A percentile compares a stretch with the other conserved stretches of the same genome.
These are phyloP conservation scores for Penicillium sp. DNA, from an alignment of 2,329 filamentous ascomycete genomes.

Conservation along the genomic window DNA sequence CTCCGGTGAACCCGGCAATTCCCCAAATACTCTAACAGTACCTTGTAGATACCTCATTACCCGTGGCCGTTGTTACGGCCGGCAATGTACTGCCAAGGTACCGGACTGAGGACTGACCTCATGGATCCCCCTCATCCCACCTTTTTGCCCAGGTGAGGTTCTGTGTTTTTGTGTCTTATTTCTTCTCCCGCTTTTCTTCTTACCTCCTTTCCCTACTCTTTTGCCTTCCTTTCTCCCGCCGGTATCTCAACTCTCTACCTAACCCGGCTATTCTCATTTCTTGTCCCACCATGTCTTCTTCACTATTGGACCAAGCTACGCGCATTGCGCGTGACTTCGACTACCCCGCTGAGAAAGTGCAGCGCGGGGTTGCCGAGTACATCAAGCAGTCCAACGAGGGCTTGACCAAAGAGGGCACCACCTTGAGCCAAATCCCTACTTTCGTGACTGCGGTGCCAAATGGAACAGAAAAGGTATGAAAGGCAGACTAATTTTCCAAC, in stretches of 20 bases:
- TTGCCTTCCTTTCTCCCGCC: neutral
- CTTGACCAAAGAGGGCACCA: constrained; percentile 70
- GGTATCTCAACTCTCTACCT: neutral
- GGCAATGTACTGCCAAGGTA: constrained; percentile 10
- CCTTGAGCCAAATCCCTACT: constrained; percentile 91
- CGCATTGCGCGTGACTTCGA: constrained; percentile 82
- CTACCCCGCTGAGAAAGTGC: constrained; percentile 73
- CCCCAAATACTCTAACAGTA: neutral
- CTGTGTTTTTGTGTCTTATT: neutral
- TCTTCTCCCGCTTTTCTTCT: neutral
- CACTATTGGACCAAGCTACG: constrained; percentile 66
- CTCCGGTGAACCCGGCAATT: constrained; percentile 25
- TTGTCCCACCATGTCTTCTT: constrained; percentile 30
- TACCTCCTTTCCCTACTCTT: neutral
- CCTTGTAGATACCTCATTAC: neutral
- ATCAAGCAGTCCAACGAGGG: constrained; percentile 85
- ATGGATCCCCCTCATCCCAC: constrained; percentile 28
- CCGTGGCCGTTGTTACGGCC: neutral
- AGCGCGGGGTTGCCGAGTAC: constrained; percentile 79
- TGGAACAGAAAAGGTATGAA: constrained; percentile 85
- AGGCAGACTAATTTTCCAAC: neutral
- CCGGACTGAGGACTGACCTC: constrained; percentile 35
- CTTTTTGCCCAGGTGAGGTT: neutral
- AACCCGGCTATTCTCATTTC: constrained; percentile 1
- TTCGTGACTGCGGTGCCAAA: constrained; percentile 96